Conservation (phyloP, 768 basidiomycete genomes). For the Boletus sp. region DNA sequence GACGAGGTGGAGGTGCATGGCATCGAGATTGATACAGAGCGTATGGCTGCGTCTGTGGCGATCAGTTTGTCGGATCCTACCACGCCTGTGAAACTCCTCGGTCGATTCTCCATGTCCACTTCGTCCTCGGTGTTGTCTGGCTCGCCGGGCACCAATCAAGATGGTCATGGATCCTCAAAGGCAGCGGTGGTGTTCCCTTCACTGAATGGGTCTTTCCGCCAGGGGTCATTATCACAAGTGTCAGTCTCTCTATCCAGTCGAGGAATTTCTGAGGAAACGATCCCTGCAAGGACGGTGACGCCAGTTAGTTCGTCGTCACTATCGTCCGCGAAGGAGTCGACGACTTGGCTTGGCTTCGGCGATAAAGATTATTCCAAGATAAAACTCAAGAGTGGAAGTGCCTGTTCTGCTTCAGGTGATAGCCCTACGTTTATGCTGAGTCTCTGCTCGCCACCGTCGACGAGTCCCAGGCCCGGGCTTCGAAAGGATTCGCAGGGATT, state of each 20-base stretch:
- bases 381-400: neutral
- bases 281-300: constrained; percentile 8
- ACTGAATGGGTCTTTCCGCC: constrained; percentile 22
- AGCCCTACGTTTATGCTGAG: constrained; percentile 1
- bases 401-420: neutral
- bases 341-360: neutral
- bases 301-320: neutral
- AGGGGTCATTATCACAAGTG: constrained; percentile 1
- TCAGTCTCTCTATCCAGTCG: neutral
- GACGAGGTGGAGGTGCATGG: constrained; percentile 5
- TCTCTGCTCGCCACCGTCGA: constrained; percentile 10
- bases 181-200: constrained; percentile 23
- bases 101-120: constrained; percentile 9
- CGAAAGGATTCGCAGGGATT: constrained; percentile 28
- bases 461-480: constrained; percentile 9
- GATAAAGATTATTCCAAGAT: constrained; percentile 1
- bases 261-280: constrained; percentile 10
- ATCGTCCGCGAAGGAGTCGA: neutral
- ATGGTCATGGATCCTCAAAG: constrained; percentile 7
- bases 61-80: constrained; percentile 12
- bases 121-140: neutral
- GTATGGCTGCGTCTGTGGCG: neutral
- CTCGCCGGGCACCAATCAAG: neutral
- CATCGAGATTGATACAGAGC: constrained; percentile 6
- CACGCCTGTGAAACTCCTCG: constrained; percentile 15